Conservation (phyloP, 164 flowering plant species). For the Nymphaea thermarum region DNA sequence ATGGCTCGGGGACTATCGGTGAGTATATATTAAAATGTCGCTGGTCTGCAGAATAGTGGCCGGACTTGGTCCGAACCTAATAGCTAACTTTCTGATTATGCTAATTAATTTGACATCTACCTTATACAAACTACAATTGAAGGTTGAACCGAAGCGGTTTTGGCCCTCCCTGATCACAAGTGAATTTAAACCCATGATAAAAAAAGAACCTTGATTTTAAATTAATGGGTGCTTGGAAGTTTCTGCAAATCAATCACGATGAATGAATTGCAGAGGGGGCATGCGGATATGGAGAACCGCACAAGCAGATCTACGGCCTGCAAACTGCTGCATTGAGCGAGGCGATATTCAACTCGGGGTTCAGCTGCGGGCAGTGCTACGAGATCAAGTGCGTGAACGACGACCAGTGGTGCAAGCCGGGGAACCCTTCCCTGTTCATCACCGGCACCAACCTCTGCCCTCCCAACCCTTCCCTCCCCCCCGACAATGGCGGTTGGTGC, state of each 20-base stretch:
- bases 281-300: slow-evolving; percentile 51
- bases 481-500: slow-evolving; percentile 65
- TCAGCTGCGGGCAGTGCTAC: slow-evolving; percentile 56
- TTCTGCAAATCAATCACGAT: no score
- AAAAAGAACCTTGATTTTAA: no score
- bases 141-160: no score
- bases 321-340: slow-evolving; percentile 57
- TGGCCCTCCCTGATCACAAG: no score
- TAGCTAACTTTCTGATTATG: no score
- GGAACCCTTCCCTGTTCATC: slow-evolving; percentile 33
- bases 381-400: slow-evolving; percentile 49
- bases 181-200: no score
- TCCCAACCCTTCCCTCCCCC: slow-evolving; percentile 22
- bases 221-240: no score
- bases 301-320: slow-evolving; percentile 36
- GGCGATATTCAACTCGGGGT: slow-evolving; percentile 44
- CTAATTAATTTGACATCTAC: no score
- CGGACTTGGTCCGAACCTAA: no score
- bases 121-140: no score
- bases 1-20: not conserved
- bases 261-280: slow-evolving; percentile 44
- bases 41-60: no score
- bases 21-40: not conserved
- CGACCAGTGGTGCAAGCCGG: slow-evolving; percentile 45
- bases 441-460: slow-evolving; percentile 79